Percentiles rank a stretch among this genome's conserved stretches.
Evolutionary conservation across 352 stramenopile species (phyloP).

Genomic region (Blastocystis sp.): DNA sequence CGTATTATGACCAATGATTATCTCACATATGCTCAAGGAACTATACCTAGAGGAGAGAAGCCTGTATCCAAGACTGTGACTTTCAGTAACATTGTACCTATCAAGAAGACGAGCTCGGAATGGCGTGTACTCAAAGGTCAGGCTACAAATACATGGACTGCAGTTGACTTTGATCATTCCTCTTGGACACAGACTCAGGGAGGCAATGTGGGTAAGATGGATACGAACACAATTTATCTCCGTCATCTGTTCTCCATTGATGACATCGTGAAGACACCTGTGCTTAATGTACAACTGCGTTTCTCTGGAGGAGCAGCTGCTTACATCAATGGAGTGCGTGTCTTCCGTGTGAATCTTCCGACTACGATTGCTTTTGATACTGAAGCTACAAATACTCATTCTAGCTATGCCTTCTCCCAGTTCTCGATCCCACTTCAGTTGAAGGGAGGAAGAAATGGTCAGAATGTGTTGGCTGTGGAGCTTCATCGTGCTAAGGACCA

Average conservation of each 20-base stretch:
- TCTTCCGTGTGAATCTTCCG: constrained; percentile 21
- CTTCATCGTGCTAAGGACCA: neutral
- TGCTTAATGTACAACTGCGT: constrained; percentile 8
- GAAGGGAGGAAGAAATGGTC: neutral
- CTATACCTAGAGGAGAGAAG: neutral
- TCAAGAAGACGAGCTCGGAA: neutral
- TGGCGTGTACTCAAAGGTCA: neutral
- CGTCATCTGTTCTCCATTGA: constrained; percentile 4
- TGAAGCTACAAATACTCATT: neutral
- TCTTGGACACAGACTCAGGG: neutral
- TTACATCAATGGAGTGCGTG: constrained; percentile 51
- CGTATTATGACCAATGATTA: neutral
- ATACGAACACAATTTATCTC: constrained; percentile 12
- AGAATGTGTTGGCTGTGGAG: constrained; percentile 58
- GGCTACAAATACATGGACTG: neutral
- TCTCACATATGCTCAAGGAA: neutral
- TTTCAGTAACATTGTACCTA: neutral
- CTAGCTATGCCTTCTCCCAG: neutral
- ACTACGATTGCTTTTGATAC: neutral
- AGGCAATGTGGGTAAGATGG: neutral
- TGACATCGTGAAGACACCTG: constrained; percentile 7
- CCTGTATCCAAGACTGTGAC: constrained; percentile 8
- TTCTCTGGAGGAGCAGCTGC: constrained; percentile 5
- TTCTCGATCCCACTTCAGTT: constrained; percentile 53
- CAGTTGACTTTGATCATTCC: neutral